phyloP scores from a whole-genome alignment of 1,139 yeast genomes.

The Scheffersomyces lignicola region DNA sequence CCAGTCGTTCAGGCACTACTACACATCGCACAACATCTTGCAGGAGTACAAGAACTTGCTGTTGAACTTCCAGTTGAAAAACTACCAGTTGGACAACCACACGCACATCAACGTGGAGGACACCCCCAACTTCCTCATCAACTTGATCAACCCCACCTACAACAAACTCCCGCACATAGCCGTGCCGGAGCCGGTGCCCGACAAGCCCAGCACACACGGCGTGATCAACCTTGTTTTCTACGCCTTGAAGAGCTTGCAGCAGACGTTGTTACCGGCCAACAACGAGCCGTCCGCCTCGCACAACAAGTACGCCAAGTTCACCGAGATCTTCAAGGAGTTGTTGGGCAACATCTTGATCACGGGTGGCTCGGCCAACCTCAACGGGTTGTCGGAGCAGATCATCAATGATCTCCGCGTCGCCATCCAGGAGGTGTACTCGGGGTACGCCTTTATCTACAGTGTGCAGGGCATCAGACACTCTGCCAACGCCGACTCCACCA shows the following conservation, averaged over 20 bases:
- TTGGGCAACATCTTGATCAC: conserved; percentile 65
- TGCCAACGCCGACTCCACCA: conserved; percentile 23
- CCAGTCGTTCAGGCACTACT: conserved; percentile 50
- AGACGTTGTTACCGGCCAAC: conserved; percentile 27
- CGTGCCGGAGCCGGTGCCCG: conserved; percentile 39
- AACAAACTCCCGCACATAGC: conserved; percentile 31
- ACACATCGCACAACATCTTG: conserved; percentile 39
- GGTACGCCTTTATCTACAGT: conserved; percentile 34
- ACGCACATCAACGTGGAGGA: conserved; percentile 34
- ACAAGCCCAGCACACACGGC: conserved; percentile 43
- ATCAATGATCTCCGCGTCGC: conserved; percentile 56
- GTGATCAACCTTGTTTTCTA: conserved; percentile 40
- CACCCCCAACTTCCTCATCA: conserved; percentile 50
- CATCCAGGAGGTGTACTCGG: conserved; percentile 48
- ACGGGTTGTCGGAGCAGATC: conserved; percentile 62
- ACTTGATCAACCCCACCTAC: conserved; percentile 54
- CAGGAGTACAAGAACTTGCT: conserved; percentile 36
- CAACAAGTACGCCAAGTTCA: conserved; percentile 35
- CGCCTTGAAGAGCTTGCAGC: conserved; percentile 37
- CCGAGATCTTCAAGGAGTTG: conserved; percentile 41
- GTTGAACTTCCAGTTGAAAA: conserved; percentile 21
- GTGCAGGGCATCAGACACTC: conserved; percentile 16
- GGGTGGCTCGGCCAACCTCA: conserved; percentile 61
- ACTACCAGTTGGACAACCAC: conserved; percentile 52
- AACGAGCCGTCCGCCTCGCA: conserved; percentile 21